Conservation (phyloP, 768 basidiomycete genomes). For the Lactarius hatsudake region DNA sequence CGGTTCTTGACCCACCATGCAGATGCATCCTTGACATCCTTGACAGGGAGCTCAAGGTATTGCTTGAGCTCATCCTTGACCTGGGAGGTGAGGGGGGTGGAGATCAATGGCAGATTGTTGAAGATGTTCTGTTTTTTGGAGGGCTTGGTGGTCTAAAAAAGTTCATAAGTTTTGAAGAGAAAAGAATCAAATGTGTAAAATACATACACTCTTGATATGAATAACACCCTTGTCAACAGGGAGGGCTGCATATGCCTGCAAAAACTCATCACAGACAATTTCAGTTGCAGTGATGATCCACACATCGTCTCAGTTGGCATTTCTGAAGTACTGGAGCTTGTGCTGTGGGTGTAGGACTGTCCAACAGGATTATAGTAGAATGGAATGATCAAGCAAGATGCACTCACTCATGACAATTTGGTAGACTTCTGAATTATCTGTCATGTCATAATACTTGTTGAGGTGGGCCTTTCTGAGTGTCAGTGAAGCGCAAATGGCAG, state of each 20-base stretch:
- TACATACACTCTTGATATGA: too few species aligned
- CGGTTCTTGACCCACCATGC: constrained; percentile 1
- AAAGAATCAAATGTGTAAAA: too few species aligned
- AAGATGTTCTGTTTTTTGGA: background rate
- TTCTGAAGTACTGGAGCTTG: constrained; percentile 38
- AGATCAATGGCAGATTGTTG: background rate
- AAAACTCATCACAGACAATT: constrained; percentile 30
- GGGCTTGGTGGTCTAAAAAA: too few species aligned
- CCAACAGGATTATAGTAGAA: too few species aligned
- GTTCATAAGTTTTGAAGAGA: too few species aligned
- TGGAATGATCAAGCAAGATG: too few species aligned
- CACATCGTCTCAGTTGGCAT: constrained; percentile 30
- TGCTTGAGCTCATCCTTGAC: background rate
- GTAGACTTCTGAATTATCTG: constrained; percentile 1
- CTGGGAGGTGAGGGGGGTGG: background rate
- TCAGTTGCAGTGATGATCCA: constrained; percentile 35
- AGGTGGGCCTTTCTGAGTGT: background rate
- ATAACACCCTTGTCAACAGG: too few species aligned
- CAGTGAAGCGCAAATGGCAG: background rate
- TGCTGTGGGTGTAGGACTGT: constrained; percentile 38
- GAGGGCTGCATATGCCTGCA: background rate
- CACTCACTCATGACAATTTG: constrained; percentile 5
- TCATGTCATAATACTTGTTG: background rate
- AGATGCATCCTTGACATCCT: background rate
- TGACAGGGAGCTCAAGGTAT: background rate